These are phyloP conservation scores for Solidago caesia DNA, from an alignment of 129 eudicot species.

Conservation along the genomic window DNA sequence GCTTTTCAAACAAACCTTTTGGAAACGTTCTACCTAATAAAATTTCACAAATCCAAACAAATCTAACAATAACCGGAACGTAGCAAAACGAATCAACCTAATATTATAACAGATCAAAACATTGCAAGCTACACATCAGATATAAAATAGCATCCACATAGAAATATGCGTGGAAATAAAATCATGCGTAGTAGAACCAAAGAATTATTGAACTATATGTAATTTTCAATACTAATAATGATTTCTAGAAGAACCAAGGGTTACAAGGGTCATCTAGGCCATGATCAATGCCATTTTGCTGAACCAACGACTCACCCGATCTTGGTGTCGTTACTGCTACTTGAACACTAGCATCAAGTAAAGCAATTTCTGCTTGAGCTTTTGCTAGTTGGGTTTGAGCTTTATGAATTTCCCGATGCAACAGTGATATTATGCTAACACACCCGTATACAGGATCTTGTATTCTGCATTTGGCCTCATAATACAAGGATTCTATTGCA, in stretches of 20 bases:
- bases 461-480: slow-evolving; percentile 44
- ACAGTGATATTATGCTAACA: slow-evolving; percentile 34
- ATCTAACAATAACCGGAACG: no score
- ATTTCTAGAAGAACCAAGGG: background rate
- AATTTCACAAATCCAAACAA: no score
- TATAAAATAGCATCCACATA: no score
- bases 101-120: no score
- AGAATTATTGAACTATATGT: background rate
- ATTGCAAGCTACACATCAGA: no score
- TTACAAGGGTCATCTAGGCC: slow-evolving; percentile 11
- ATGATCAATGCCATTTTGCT: slow-evolving; percentile 12
- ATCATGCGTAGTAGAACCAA: background rate
- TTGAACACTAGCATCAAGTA: slow-evolving; percentile 14
- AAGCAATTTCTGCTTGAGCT: slow-evolving; percentile 36
- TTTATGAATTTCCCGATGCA: slow-evolving; percentile 30
- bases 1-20: no score
- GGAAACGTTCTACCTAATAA: no score
- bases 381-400: slow-evolving; percentile 38
- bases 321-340: slow-evolving; percentile 3
- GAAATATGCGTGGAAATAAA: no score
- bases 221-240: background rate
- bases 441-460: slow-evolving; percentile 52
- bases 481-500: slow-evolving; percentile 38
- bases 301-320: slow-evolving; percentile 3
- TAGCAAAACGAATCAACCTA: no score